Evolutionary conservation across 2,329 filamentous ascomycete genomes (phyloP), one percentile per base, ranked within the genome.

Genomic region (Alternaria triticina): DNA sequence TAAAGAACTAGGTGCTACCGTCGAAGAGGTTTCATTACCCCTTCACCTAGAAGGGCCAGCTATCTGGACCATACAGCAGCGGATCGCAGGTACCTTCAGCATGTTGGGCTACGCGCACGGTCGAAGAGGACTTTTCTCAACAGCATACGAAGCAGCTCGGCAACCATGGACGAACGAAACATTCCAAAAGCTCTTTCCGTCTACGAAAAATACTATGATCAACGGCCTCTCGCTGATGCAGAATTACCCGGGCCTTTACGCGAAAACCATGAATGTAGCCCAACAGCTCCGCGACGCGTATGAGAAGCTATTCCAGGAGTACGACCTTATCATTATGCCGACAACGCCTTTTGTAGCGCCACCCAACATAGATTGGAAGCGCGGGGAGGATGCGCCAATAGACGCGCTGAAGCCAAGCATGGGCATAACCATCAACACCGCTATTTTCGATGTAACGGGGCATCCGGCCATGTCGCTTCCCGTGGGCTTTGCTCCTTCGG

Each of bases 171-270:
- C 81, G 0, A 74, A 82, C 13, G 76, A 81, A n/a, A 81, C 80
- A 54, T 87, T 86, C 63, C 77, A 83, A 50, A 83, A 83, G 54
- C 74, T 84, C 0, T 85, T 84, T 67, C 84, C 79, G 1, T 74
- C 73, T 0, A 74, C 85, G 1, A 85, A 85, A 57, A 86, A 86
- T 62, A 84, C 83, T 2, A 69, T 83, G 3, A 77, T 83, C 30
- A 80, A 81, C 51, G 82, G 82, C 0, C 71, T 81, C 2, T 83
- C 80, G 49, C 72, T 80, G 11, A 72, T 79, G 73, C 73, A 74
- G 57, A 57, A 67, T 22, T 80, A 80, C 47, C 81, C 81, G 1
- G 72, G 68, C 4, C 71, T 83, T 3, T 81, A 83, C 61, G 74
- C 76, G 7, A 83, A 83, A 59, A 76, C 80, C 0, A 76, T 75